A percentile compares a stretch with the other conserved stretches of the same genome.
Conservation (phyloP, 1,284 basidiomycete species). For the Fomitopsis betulina region DNA sequence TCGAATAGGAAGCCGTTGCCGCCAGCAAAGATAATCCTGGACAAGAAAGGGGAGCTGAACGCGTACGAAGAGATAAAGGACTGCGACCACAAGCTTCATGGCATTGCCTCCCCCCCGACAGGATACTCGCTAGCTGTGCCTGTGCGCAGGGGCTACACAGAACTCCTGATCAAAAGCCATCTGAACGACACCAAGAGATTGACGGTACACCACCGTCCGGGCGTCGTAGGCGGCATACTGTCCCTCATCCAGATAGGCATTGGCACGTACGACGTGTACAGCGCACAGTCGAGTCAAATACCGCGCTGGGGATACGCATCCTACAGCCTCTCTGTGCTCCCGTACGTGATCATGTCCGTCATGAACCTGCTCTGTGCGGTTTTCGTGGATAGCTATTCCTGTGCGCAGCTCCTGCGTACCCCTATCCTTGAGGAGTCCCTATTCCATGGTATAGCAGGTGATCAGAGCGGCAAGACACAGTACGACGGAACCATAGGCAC, state of each 20-base stretch:
- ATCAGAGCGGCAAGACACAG: neutral
- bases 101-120: constrained; percentile 6
- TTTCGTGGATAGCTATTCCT: constrained; percentile 1
- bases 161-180: neutral
- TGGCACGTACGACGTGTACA: neutral
- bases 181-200: neutral
- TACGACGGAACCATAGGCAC: constrained; percentile 2
- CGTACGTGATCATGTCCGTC: constrained; percentile 6
- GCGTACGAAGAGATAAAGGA: constrained; percentile 57
- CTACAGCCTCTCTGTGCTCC: constrained; percentile 5
- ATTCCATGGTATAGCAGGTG: neutral
- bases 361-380: constrained; percentile 2
- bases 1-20: constrained; percentile 11
- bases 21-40: constrained; percentile 41
- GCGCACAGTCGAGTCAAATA: neutral
- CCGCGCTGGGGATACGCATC: constrained; percentile 5
- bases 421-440: constrained; percentile 4
- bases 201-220: neutral
- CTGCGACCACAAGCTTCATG: constrained; percentile 65
- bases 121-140: neutral
- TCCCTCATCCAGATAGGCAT: neutral
- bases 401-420: constrained; percentile 4
- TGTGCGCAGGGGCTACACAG: neutral
- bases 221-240: neutral
- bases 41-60: constrained; percentile 61